These are phyloP conservation scores for Candida morakotiae DNA, from an alignment of 805 yeast species.

Conservation along the genomic window DNA sequence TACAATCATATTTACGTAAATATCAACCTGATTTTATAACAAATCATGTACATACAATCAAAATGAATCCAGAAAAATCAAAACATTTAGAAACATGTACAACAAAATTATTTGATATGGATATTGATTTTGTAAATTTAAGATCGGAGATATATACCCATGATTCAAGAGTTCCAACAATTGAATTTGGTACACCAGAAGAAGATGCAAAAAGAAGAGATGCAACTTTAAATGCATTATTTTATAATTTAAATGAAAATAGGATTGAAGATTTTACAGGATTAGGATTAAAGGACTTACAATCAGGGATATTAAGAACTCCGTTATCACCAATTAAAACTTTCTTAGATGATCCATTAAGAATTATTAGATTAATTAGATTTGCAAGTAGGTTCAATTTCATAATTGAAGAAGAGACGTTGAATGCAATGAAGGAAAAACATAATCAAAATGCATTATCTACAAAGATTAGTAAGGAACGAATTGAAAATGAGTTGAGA, in stretches of 20 bases:
- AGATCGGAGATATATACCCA: constrained; percentile 82
- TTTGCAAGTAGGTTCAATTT: constrained; percentile 81
- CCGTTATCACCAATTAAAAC: constrained; percentile 85
- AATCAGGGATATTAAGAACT: constrained; percentile 70
- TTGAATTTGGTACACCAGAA: constrained; percentile 82
- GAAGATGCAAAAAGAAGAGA: constrained; percentile 93
- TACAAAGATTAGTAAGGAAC: constrained; percentile 80
- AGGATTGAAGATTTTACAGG: constrained; percentile 83
- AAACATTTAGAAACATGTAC: constrained; percentile 97
- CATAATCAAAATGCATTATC: constrained; percentile 56
- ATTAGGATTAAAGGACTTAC: constrained; percentile 68
- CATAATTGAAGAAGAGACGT: constrained; percentile 52
- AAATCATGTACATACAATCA: constrained; percentile 68
- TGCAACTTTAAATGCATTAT: constrained; percentile 90
- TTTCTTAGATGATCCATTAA: constrained; percentile 88
- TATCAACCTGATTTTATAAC: constrained; percentile 25
- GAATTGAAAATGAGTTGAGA: constrained; percentile 81
- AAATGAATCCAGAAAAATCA: constrained; percentile 90
- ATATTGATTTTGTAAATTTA: constrained; percentile 89
- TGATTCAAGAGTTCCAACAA: constrained; percentile 80
- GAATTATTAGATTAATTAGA: constrained; percentile 80
- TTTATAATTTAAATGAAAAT: constrained; percentile 69
- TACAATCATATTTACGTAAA: constrained; percentile 45
- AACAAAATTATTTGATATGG: constrained; percentile 76
- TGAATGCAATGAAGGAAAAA: constrained; percentile 58